phyloP scores from a whole-genome alignment of 2,329 filamentous ascomycete genomes.

The Botrytis tulipae region DNA sequence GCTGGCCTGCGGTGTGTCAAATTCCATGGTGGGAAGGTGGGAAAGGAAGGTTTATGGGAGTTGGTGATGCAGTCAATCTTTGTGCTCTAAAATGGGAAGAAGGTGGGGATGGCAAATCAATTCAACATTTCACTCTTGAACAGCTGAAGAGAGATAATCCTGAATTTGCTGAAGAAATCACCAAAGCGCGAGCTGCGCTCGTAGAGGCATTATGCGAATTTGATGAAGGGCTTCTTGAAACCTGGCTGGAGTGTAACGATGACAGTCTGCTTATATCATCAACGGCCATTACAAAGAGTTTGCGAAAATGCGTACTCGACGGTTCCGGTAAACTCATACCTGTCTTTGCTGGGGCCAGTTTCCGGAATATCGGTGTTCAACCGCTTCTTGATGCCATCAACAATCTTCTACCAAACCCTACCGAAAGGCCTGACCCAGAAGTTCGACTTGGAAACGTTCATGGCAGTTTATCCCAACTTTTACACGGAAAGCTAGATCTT shows the following conservation, averaged over 20 bases:
- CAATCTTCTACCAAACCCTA: conserved; percentile 81
- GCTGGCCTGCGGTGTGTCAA: conserved; percentile 88
- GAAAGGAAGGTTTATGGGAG: conserved; percentile 73
- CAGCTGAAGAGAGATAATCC: conserved; percentile 51
- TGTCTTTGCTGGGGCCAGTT: conserved; percentile 87
- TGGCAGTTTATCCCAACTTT: conserved; percentile 52
- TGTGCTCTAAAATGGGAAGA: conserved; percentile 72
- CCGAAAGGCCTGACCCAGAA: conserved; percentile 75
- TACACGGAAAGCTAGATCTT: conserved; percentile 46
- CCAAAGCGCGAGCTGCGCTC: conserved; percentile 71
- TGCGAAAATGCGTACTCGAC: conserved; percentile 68
- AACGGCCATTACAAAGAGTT: conserved; percentile 65
- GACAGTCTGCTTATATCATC: conserved; percentile 67
- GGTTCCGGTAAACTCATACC: conserved; percentile 75
- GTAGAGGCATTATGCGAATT: conserved; percentile 84
- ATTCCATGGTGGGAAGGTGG: conserved; percentile 86
- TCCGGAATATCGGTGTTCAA: conserved; percentile 91
- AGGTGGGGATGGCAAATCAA: conserved; percentile 62
- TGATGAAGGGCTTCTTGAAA: conserved; percentile 82
- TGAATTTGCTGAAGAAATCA: conserved; percentile 63
- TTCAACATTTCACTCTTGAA: conserved; percentile 55
- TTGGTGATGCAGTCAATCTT: conserved; percentile 79
- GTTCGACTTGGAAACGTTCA: conserved; percentile 63
- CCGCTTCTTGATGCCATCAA: conserved; percentile 85
- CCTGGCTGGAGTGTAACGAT: conserved; percentile 75